Conservation (phyloP, 2,329 filamentous ascomycete genomes). For the Pseudopyricularia javanii region DNA sequence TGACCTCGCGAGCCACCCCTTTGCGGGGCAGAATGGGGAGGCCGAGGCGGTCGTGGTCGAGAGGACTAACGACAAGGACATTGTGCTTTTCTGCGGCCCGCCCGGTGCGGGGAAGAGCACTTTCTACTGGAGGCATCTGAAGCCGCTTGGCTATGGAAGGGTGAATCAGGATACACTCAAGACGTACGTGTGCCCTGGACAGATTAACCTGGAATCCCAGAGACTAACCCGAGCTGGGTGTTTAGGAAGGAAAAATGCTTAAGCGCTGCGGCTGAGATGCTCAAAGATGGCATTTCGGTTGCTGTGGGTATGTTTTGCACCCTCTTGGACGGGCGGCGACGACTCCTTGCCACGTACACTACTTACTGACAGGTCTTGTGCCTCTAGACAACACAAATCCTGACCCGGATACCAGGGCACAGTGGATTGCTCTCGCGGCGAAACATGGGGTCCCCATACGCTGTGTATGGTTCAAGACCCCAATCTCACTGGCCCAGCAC, state of each 20-base stretch:
- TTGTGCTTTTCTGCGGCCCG: constrained; percentile 79
- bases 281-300: constrained; percentile 56
- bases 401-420: constrained; percentile 60
- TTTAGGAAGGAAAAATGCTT: constrained; percentile 49
- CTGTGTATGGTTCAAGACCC: constrained; percentile 73
- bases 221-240: constrained; percentile 7
- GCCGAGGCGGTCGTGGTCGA: constrained; percentile 28
- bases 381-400: constrained; percentile 86
- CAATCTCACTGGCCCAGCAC: constrained; percentile 60
- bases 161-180: constrained; percentile 89
- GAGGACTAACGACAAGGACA: constrained; percentile 55
- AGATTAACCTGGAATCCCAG: constrained; percentile 6
- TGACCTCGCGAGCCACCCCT: constrained; percentile 48
- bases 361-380: not conserved
- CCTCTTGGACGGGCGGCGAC: not conserved
- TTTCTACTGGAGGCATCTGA: constrained; percentile 68
- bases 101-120: constrained; percentile 88
- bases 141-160: constrained; percentile 68
- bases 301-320: constrained; percentile 53
- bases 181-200: constrained; percentile 25
- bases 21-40: constrained; percentile 17
- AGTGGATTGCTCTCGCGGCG: constrained; percentile 67
- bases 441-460: constrained; percentile 64
- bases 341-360: not conserved
- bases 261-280: constrained; percentile 54